Conservation (phyloP, 192 early-diverging fungal genomes). For the Podila epicladia region DNA sequence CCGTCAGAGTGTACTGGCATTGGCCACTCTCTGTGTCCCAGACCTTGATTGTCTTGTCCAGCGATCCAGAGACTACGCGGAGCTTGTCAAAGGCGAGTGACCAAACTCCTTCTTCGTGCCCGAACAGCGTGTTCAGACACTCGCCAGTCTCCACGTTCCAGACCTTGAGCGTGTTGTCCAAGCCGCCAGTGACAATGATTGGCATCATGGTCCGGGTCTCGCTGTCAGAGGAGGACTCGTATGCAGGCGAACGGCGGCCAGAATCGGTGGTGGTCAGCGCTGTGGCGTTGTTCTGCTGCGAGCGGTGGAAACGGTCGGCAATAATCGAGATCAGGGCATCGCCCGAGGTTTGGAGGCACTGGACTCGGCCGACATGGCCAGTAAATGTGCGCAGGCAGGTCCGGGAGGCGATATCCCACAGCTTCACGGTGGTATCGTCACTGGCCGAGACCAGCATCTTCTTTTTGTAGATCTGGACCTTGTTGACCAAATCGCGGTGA, state of each 20-base stretch:
- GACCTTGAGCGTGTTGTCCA: constrained; percentile 88
- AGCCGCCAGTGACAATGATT: constrained; percentile 81
- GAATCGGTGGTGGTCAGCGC: background rate
- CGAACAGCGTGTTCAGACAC: constrained; percentile 81
- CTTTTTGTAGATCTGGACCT: constrained; percentile 79
- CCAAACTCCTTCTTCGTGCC: constrained; percentile 84
- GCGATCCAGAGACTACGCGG: constrained; percentile 71
- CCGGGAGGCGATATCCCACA: constrained; percentile 86
- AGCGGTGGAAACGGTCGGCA: constrained; percentile 14
- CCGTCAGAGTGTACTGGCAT: constrained; percentile 71
- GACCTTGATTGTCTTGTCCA: constrained; percentile 79
- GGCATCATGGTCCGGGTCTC: constrained; percentile 34
- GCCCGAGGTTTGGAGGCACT: constrained; percentile 54
- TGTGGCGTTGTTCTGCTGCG: background rate
- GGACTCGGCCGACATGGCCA: constrained; percentile 80
- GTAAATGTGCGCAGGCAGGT: constrained; percentile 70
- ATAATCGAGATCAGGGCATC: constrained; percentile 34
- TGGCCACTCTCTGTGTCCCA: constrained; percentile 80
- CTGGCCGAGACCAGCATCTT: constrained; percentile 83
- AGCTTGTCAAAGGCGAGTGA: constrained; percentile 80
- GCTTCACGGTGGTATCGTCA: constrained; percentile 85
- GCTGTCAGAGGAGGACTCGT: constrained; percentile 30
- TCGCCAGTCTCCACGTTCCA: constrained; percentile 89
- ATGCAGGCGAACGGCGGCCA: constrained; percentile 6
- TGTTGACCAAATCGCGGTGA: constrained; percentile 92